Percentiles rank a stretch among this genome's conserved stretches.
Conservation (phyloP, 108 stramenopile species). For the Cyclotella baltica region DNA sequence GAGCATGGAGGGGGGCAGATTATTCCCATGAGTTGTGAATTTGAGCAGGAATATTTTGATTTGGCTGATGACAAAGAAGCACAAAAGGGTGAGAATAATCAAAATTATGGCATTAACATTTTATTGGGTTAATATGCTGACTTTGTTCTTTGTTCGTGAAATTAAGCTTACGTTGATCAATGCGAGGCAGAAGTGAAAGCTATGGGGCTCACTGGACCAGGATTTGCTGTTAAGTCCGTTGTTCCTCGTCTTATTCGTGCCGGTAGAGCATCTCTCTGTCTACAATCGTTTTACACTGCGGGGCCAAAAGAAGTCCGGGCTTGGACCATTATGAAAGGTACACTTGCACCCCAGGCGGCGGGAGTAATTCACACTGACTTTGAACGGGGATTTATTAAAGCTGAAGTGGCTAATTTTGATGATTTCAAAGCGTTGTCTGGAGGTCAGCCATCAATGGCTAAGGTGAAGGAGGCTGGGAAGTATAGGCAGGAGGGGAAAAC, state of each 20-base stretch:
- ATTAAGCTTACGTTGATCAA: conserved; percentile 76
- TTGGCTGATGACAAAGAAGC: conserved; percentile 75
- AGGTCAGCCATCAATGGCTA: conserved; percentile 93
- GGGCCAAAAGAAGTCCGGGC: conserved; percentile 98
- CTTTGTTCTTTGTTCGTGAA: conserved; percentile 8
- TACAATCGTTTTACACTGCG: conserved; percentile 97
- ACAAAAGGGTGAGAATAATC: conserved; percentile 65
- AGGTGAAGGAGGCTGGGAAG: conserved; percentile 98
- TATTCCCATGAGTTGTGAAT: conserved; percentile 98
- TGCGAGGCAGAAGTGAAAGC: conserved; percentile 83
- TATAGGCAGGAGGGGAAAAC: conserved; percentile 97
- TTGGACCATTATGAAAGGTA: conserved; percentile 98
- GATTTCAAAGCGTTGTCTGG: conserved; percentile 95
- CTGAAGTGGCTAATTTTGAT: conserved; percentile 96
- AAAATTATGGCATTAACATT: too few relatives aligned
- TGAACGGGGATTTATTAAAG: conserved; percentile 99
- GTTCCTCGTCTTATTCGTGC: conserved; percentile 96
- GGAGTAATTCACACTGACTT: conserved; percentile 99
- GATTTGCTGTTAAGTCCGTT: conserved; percentile 87
- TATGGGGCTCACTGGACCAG: conserved; percentile 87
- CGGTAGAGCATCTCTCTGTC: conserved; percentile 94
- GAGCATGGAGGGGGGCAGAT: conserved; percentile 96
- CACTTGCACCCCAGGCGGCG: conserved; percentile 94
- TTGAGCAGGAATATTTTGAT: conserved; percentile 92
- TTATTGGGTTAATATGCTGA: not conserved